phyloP scores from a whole-genome alignment of 306 rosid genomes.

The Dalbergia cultrata region DNA sequence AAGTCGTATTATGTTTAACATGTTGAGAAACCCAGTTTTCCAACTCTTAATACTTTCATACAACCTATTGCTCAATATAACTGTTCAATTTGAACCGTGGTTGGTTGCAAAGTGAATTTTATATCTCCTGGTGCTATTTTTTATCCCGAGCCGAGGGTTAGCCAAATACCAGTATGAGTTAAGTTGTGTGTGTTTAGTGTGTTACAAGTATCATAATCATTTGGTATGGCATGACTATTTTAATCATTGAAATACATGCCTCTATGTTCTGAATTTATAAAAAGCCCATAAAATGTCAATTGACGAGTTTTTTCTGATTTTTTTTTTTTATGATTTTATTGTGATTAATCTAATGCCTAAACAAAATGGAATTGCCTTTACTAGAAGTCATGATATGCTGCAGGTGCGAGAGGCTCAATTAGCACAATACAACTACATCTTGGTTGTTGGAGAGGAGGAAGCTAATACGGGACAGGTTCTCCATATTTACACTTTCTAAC shows the following conservation, averaged over 20 bases:
- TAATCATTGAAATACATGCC: background rate
- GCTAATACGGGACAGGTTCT: slow-evolving; percentile 89
- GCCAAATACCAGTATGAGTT: background rate
- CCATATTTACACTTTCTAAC: slow-evolving; percentile 13
- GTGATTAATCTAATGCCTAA: background rate
- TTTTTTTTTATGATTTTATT: background rate
- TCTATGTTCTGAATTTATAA: slow-evolving; percentile 21
- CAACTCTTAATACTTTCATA: background rate
- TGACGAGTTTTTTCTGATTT: background rate
- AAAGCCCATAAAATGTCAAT: slow-evolving; percentile 2
- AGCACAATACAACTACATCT: slow-evolving; percentile 85
- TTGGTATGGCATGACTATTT: background rate
- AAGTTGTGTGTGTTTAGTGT: slow-evolving; percentile 9
- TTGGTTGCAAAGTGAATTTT: slow-evolving; percentile 5
- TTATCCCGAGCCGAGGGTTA: background rate
- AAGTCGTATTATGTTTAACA: slow-evolving; percentile 11
- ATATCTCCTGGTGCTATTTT: background rate
- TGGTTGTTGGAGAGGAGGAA: slow-evolving; percentile 97
- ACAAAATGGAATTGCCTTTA: slow-evolving; percentile 31
- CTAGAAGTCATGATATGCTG: slow-evolving; percentile 41
- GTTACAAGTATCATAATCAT: slow-evolving; percentile 30
- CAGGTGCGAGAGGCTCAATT: slow-evolving; percentile 95
- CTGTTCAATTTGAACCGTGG: slow-evolving; percentile 2
- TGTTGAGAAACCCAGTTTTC: slow-evolving; percentile 11
- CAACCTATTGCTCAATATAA: background rate